Percentiles rank a stretch among this genome's conserved stretches.
These are phyloP conservation scores for Cytospora chrysosperma DNA, from an alignment of 2,329 filamentous ascomycete species.

Conservation along the genomic window DNA sequence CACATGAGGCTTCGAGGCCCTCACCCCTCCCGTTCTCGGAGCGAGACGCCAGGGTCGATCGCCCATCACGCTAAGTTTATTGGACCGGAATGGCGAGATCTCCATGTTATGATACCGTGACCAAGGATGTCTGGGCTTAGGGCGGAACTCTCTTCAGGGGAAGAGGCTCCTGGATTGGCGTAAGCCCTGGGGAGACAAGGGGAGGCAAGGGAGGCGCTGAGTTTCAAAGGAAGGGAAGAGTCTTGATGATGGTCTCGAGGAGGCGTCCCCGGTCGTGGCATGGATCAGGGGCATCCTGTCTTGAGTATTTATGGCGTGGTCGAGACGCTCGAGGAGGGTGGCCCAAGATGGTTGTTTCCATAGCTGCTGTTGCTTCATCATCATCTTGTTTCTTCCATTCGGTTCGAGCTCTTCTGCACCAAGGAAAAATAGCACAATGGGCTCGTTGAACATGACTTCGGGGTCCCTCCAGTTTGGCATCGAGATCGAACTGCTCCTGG, in stretches of 20 bases:
- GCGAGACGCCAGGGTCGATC: background rate
- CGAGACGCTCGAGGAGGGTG: background rate
- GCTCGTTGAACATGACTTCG: background rate
- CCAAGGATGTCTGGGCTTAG: background rate
- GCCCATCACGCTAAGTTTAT: background rate
- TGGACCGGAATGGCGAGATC: background rate
- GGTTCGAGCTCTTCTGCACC: background rate
- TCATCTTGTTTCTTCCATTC: too few relatives aligned
- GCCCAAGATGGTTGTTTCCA: background rate
- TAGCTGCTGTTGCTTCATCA: background rate
- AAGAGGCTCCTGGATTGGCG: background rate
- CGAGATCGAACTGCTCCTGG: conserved; percentile 40
- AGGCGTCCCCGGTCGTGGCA: background rate
- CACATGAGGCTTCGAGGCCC: background rate
- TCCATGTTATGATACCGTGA: background rate
- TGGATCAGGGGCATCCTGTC: background rate
- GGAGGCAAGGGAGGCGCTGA: background rate
- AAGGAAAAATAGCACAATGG: background rate
- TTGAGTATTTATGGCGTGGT: background rate
- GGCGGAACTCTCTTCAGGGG: background rate
- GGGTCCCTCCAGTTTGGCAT: conserved; percentile 35
- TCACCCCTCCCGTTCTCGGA: background rate
- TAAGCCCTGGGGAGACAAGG: background rate
- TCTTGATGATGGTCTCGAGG: background rate
- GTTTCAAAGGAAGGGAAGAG: background rate